Evolutionary conservation across 2,329 filamentous ascomycete species (phyloP).

Genomic region (Cladosporium sp.): DNA sequence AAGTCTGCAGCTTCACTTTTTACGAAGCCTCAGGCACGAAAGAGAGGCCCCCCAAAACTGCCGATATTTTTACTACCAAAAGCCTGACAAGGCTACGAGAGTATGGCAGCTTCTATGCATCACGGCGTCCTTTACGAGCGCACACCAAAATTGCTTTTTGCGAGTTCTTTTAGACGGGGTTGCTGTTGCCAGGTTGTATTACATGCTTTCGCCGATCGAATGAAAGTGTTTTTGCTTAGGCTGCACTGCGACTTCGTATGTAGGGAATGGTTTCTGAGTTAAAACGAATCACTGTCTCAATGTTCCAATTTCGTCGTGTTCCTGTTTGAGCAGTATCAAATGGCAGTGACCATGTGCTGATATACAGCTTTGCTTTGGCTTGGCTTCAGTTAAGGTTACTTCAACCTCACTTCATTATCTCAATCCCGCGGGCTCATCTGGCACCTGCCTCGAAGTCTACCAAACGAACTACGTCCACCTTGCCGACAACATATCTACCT

Average conservation of each 20-base stretch:
- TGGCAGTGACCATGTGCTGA: too few species aligned
- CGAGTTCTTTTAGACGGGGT: slow-evolving; percentile 26
- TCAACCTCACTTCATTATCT: slow-evolving; percentile 6
- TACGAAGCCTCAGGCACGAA: slow-evolving; percentile 14
- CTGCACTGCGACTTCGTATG: slow-evolving; percentile 29
- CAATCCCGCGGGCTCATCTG: too few species aligned
- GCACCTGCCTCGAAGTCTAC: too few species aligned
- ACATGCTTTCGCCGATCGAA: slow-evolving; percentile 19
- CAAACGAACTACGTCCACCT: too few species aligned
- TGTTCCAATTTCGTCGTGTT: slow-evolving; percentile 5
- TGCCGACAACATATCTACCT: too few species aligned
- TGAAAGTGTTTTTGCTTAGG: slow-evolving; percentile 28
- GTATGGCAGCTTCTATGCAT: slow-evolving; percentile 26
- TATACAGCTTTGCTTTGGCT: too few species aligned
- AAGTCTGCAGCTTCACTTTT: slow-evolving; percentile 20
- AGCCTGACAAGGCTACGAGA: slow-evolving; percentile 14
- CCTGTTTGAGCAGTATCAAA: too few species aligned
- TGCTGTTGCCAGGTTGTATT: slow-evolving; percentile 19
- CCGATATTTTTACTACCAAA: slow-evolving; percentile 6
- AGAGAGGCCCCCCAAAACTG: slow-evolving; percentile 4
- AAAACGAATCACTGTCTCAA: slow-evolving; percentile 13
- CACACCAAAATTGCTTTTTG: slow-evolving; percentile 24
- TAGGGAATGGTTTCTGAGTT: slow-evolving; percentile 24
- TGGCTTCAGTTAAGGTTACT: not conserved
- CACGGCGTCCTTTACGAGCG: slow-evolving; percentile 22